Evolutionary conservation across 2,329 filamentous ascomycete species (phyloP).

Genomic region (Didymella lethalis): DNA sequence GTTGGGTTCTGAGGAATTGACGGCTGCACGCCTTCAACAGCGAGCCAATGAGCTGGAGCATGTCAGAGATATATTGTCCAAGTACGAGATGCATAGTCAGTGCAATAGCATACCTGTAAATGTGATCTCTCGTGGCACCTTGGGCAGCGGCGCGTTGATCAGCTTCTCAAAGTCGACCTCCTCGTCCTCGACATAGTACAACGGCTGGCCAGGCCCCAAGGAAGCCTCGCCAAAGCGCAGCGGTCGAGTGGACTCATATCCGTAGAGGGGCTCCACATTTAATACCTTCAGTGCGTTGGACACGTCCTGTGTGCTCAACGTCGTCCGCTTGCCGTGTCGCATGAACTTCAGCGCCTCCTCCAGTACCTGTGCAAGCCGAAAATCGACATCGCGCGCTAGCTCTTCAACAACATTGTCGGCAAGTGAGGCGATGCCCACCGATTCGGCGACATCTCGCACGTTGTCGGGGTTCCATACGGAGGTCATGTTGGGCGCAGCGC

Average conservation of each 20-base stretch:
- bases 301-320: conserved; percentile 87
- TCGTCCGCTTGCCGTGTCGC: conserved; percentile 86
- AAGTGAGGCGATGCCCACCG: conserved; percentile 83
- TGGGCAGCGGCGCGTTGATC: conserved; percentile 94
- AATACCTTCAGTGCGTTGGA: conserved; percentile 84
- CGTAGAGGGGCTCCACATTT: conserved; percentile 94
- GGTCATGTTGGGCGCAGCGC: conserved; percentile 34
- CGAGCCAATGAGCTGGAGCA: conserved; percentile 86
- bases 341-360: conserved; percentile 96
- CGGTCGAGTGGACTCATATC: conserved; percentile 91
- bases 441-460: conserved; percentile 93
- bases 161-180: conserved; percentile 99
- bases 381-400: conserved; percentile 93
- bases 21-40: conserved; percentile 95
- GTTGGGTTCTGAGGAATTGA: conserved; percentile 97
- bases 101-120: conserved; percentile 74
- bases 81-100: background rate
- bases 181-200: conserved; percentile 98
- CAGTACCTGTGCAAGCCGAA: conserved; percentile 89
- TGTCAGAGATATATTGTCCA: conserved; percentile 19
- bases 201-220: conserved; percentile 87
- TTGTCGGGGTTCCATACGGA: conserved; percentile 96
- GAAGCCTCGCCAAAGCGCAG: conserved; percentile 93
- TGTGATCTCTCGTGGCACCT: conserved; percentile 89
- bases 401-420: conserved; percentile 87